These are phyloP conservation scores for Meredithiella fracta DNA, from an alignment of 2,329 filamentous ascomycete genomes.

Conservation along the genomic window DNA sequence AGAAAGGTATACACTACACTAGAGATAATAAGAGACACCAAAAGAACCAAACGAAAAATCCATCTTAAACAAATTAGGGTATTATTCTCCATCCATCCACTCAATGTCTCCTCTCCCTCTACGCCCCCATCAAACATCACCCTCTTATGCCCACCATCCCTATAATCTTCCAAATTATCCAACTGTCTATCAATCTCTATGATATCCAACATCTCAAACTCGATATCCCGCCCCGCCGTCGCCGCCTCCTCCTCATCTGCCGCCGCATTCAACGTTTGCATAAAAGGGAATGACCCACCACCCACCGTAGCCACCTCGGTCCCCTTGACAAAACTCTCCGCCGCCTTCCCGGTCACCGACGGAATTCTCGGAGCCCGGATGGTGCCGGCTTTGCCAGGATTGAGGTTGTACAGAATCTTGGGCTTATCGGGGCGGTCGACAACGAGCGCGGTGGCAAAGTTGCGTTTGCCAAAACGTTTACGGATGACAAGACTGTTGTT, in stretches of 20 bases:
- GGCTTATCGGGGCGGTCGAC: slow-evolving; percentile 31
- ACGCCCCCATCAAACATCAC: slow-evolving; percentile 32
- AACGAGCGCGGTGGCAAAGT: slow-evolving; percentile 31
- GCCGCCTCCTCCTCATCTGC: slow-evolving; percentile 33
- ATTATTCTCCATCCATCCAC: neutral
- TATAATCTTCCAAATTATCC: slow-evolving; percentile 35
- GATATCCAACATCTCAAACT: slow-evolving; percentile 46
- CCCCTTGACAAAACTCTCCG: slow-evolving; percentile 25
- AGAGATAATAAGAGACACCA: slow-evolving; percentile 17
- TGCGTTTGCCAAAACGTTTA: slow-evolving; percentile 19
- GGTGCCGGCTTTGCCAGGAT: slow-evolving; percentile 26
- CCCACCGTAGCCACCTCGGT: neutral
- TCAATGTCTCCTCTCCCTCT: slow-evolving; percentile 5
- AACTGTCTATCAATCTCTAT: slow-evolving; percentile 48
- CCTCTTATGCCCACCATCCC: slow-evolving; percentile 32
- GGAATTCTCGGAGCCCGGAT: slow-evolving; percentile 18
- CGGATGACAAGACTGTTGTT: slow-evolving; percentile 24
- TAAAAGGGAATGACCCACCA: slow-evolving; percentile 23
- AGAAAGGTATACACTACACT: slow-evolving; percentile 8
- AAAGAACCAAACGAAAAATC: neutral
- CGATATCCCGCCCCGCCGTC: slow-evolving; percentile 30
- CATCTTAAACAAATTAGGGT: slow-evolving; percentile 2
- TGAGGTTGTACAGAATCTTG: slow-evolving; percentile 35
- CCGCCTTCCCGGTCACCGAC: slow-evolving; percentile 14
- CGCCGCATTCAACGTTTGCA: slow-evolving; percentile 33